These are phyloP conservation scores for Aspergillus brasiliensis DNA, from an alignment of 2,329 filamentous ascomycete genomes.

Conservation along the genomic window DNA sequence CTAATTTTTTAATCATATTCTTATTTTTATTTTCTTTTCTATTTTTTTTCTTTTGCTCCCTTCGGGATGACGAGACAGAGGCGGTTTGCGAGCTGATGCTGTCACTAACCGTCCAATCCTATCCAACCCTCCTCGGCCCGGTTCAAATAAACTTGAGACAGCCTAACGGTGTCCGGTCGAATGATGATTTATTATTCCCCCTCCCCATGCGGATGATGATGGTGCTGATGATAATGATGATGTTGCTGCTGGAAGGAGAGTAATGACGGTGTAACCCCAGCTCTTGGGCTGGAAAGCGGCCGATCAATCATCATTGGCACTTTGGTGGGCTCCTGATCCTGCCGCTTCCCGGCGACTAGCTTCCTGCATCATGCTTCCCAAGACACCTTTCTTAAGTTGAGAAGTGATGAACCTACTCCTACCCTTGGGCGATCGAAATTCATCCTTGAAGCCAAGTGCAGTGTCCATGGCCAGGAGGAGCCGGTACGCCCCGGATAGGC, in stretches of 20 bases:
- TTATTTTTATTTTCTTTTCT: too few species aligned
- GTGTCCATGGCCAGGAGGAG: constrained; percentile 9
- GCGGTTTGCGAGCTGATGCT: constrained; percentile 13
- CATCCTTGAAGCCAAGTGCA: constrained; percentile 7
- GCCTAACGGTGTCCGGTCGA: constrained; percentile 37
- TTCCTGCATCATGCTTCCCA: constrained; percentile 14
- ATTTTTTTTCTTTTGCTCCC: too few species aligned
- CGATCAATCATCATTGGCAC: constrained; percentile 20
- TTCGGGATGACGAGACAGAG: neutral
- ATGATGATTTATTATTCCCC: constrained; percentile 19
- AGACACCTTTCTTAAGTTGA: constrained; percentile 2
- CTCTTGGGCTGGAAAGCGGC: constrained; percentile 13
- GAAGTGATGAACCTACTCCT: constrained; percentile 9
- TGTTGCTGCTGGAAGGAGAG: neutral
- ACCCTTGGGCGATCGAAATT: constrained; percentile 13
- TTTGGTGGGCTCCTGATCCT: constrained; percentile 15
- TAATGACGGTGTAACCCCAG: constrained; percentile 25
- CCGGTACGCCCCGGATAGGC: constrained; percentile 15
- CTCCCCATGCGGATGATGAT: neutral
- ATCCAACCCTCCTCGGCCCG: constrained; percentile 18
- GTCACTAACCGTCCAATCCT: constrained; percentile 11
- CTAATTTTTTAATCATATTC: too few species aligned
- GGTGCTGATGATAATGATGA: neutral
- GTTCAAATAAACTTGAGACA: constrained; percentile 45
- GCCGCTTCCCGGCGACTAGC: constrained; percentile 22